phyloP scores from a whole-genome alignment of 2,329 filamentous ascomycete genomes.

The Zasmidium angulare region DNA sequence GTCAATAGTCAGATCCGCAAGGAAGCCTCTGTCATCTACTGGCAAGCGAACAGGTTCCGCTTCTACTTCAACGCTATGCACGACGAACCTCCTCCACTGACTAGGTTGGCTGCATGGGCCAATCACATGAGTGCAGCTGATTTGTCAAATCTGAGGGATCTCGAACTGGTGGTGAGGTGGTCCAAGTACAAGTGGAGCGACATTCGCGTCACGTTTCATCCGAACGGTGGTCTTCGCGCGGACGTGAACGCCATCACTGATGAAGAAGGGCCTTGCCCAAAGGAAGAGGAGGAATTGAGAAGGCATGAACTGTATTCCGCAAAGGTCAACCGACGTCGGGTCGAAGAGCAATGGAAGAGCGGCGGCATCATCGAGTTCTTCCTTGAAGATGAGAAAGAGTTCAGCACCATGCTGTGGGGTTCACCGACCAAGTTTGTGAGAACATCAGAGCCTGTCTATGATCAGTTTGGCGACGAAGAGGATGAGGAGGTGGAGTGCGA shows the following conservation, averaged over 20 bases:
- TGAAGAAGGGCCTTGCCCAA: background rate
- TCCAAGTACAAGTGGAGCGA: background rate
- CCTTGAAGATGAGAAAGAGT: background rate
- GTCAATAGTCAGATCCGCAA: background rate
- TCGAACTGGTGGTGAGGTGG: background rate
- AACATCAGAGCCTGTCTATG: background rate
- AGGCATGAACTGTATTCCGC: background rate
- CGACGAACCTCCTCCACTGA: background rate
- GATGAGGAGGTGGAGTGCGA: background rate
- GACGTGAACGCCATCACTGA: background rate
- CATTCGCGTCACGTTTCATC: background rate
- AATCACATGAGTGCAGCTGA: background rate
- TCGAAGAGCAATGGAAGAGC: constrained; percentile 1
- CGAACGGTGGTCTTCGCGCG: background rate
- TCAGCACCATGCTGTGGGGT: background rate
- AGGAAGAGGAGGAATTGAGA: background rate
- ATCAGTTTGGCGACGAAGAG: background rate
- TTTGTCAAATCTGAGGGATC: background rate
- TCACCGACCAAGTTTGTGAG: background rate
- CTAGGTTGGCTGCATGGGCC: background rate
- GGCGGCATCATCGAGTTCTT: constrained; percentile 6
- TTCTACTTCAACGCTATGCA: background rate
- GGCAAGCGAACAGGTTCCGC: background rate
- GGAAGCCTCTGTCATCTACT: background rate
- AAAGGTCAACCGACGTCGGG: background rate